Percentiles rank a stretch among this genome's conserved stretches.
These are phyloP conservation scores for Eucalyptus lansdowneana DNA, from an alignment of 345 rosid genomes.

Conservation along the genomic window DNA sequence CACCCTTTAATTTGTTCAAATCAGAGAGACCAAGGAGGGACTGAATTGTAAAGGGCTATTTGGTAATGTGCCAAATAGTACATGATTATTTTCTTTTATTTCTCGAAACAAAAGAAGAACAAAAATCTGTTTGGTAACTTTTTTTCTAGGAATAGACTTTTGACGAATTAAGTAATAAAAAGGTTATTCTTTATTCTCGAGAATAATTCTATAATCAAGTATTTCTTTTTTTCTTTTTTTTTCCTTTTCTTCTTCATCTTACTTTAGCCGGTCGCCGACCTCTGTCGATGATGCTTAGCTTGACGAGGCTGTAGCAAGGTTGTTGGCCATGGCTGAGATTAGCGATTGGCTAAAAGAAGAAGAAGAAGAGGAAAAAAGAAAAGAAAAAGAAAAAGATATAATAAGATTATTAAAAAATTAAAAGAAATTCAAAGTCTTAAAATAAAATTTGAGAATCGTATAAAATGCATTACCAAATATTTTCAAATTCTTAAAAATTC, in stretches of 20 bases:
- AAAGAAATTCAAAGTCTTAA: too few species aligned
- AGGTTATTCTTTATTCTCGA: rapidly evolving
- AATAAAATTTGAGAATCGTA: too few species aligned
- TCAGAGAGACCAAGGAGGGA: rapidly evolving
- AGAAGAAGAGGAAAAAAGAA: too few species aligned
- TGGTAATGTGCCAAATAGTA: too few species aligned
- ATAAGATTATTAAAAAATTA: too few species aligned
- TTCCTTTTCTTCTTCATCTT: too few species aligned
- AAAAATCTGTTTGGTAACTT: too few species aligned
- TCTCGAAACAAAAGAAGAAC: rapidly evolving
- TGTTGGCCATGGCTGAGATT: rapidly evolving
- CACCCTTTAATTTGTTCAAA: rapidly evolving
- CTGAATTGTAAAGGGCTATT: rapidly evolving
- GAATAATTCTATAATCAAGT: too few species aligned
- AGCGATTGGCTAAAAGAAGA: rapidly evolving
- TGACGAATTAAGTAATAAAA: rapidly evolving
- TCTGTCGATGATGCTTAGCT: rapidly evolving
- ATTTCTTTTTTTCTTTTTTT: too few species aligned
- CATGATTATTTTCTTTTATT: too few species aligned
- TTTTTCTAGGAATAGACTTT: rapidly evolving
- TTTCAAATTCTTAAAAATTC: too few species aligned
- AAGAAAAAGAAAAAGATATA: rapidly evolving
- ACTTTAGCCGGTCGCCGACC: rapidly evolving
- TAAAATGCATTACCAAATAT: too few species aligned
- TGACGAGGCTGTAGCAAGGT: rapidly evolving